phyloP scores from a whole-genome alignment of 1,139 yeast species.

The Meyerozyma sp. region DNA sequence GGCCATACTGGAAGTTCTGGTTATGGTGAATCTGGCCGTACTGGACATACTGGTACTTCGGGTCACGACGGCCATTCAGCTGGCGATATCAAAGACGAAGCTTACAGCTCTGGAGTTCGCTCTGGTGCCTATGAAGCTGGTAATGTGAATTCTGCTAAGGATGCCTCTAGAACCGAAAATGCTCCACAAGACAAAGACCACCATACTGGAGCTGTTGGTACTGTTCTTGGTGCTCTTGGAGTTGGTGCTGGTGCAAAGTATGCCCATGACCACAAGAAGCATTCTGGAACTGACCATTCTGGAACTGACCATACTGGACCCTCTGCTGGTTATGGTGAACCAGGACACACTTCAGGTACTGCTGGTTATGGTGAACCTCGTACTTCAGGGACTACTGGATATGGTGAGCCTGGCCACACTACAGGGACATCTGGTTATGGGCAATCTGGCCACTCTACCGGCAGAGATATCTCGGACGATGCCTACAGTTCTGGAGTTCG shows the following conservation, averaged over 20 bases:
- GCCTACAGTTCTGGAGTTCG: slow-evolving; percentile 1
- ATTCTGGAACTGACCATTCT: background rate
- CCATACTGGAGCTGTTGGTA: slow-evolving; percentile 1
- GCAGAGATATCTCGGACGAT: background rate
- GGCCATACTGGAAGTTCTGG: background rate
- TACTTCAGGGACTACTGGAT: background rate
- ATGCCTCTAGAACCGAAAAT: background rate
- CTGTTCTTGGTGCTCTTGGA: slow-evolving; percentile 4
- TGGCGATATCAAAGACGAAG: background rate
- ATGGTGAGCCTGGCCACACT: background rate
- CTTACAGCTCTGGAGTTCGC: background rate
- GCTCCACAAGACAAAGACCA: background rate
- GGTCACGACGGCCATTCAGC: background rate
- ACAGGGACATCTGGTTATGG: background rate
- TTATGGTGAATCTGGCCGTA: background rate
- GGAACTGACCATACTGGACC: background rate
- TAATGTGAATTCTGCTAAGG: background rate
- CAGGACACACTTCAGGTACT: background rate
- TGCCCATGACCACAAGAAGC: background rate
- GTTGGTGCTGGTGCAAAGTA: background rate
- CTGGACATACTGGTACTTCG: too few relatives aligned
- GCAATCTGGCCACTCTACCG: background rate
- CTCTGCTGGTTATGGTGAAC: background rate
- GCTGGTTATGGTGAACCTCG: background rate
- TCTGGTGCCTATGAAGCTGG: background rate